These are phyloP conservation scores for Colletotrichum sp. DNA, from an alignment of 2,329 filamentous ascomycete species.

Conservation along the genomic window DNA sequence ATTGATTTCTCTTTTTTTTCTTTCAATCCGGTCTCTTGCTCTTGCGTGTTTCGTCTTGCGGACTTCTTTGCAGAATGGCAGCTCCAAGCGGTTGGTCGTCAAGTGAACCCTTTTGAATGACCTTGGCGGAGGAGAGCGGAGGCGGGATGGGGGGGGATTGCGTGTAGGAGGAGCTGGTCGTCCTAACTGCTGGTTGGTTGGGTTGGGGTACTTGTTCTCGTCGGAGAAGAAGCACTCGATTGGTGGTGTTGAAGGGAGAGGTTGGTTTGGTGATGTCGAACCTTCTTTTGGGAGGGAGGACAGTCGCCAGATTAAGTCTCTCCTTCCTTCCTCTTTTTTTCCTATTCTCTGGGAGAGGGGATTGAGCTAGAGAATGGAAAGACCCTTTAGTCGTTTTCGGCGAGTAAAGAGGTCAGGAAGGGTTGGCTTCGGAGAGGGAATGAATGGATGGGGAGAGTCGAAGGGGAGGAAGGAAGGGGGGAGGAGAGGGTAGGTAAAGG, in stretches of 20 bases:
- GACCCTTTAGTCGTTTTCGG: conserved; percentile 25
- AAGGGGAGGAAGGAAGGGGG: conserved; percentile 40
- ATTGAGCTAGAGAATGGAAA: conserved; percentile 21
- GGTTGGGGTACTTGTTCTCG: neutral
- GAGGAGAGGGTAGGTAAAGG: conserved; percentile 45
- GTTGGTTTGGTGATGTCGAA: neutral
- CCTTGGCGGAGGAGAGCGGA: conserved; percentile 9
- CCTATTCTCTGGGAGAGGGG: conserved; percentile 17
- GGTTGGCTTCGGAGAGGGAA: conserved; percentile 57
- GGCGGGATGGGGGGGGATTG: neutral
- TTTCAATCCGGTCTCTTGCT: conserved; percentile 25
- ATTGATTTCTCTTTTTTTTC: conserved; percentile 28
- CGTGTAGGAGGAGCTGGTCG: neutral
- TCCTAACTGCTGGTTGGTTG: neutral
- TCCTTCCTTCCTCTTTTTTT: conserved; percentile 24
- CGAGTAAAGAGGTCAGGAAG: conserved; percentile 46
- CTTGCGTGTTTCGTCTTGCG: neutral
- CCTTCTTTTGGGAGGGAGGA: conserved; percentile 24
- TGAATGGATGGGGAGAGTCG: conserved; percentile 52
- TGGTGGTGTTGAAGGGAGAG: neutral
- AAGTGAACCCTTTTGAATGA: conserved; percentile 7
- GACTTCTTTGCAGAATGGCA: neutral
- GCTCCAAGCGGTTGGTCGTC: conserved; percentile 11
- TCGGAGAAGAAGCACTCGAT: neutral
- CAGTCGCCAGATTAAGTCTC: conserved; percentile 25